Base-by-base conservation (phyloP, 441 rosid genomes). In the Populus hybrid region DNA sequence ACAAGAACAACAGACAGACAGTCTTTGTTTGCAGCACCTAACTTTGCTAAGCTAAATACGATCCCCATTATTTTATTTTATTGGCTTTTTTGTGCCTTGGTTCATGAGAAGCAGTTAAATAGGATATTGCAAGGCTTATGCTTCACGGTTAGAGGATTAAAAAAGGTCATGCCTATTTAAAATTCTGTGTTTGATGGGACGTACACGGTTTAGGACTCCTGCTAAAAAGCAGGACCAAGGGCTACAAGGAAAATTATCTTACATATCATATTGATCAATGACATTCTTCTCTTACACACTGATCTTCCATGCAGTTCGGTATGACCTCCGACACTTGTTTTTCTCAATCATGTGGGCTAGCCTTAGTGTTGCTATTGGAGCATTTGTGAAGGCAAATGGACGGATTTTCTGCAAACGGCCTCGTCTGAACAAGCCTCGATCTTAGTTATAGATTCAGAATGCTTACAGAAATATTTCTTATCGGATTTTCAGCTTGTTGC, bases 361-460 rank as follows among this genome's bases (percentile, higher is more conserved):
- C 79, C 79, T 93, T 36, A 83, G 95, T 75, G 66, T 87, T 42
- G 97, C 81, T 11, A 75, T 96, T 71, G 91, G 89, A 78, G 90
- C 87, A 71, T 76, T 93, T 82, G 90, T 96, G 78, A 93, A 81
- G 81, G 92, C 93, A 21, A 91, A 94, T 63, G 99, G 98, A 70
- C 86, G 99, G 83, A 78, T 94, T 80, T 96, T 93, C 88, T 96
- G 98, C 89, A 93, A 96, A 71, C 89, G 98, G 69, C 99, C 99
- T 81, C 92, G 95, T 84, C 90, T 94, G 72, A 95, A 92, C 82
- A 93, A 92, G 73, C 99, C 98, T 57, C 83, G 91, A 65, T 38
- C 74, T 86, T 95, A 89, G 90, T 81, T 80, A 72, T 46, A 36
- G 53, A 35, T 72, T 78, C 57, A 8, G 59, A 63, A 72, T 42